Conservation (phyloP, 768 basidiomycete species). For the Favolaschia claudopus region DNA sequence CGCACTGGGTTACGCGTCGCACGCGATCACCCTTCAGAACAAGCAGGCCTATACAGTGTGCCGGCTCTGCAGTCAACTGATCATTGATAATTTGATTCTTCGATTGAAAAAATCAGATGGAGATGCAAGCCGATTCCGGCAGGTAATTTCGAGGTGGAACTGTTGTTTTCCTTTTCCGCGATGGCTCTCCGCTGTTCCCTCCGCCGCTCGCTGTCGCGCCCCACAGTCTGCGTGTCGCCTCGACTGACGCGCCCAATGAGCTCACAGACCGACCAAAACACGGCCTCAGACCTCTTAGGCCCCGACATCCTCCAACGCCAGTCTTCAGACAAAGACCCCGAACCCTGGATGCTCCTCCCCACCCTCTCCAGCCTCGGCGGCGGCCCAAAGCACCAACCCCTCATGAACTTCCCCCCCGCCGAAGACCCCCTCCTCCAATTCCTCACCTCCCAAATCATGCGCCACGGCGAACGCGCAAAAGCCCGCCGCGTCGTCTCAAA, state of each 20-base stretch:
- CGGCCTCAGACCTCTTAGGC: constrained; percentile 32
- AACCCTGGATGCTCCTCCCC: constrained; percentile 13
- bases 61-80: no score
- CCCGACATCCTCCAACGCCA: neutral
- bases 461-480: constrained; percentile 68
- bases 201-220: neutral
- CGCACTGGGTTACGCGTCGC: constrained; percentile 24
- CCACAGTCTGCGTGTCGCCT: neutral
- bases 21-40: neutral
- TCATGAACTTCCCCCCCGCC: constrained; percentile 72
- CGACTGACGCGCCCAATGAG: neutral
- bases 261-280: neutral
- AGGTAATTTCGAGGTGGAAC: no score
- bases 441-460: constrained; percentile 67
- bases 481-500: constrained; percentile 63
- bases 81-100: no score
- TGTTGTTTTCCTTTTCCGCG: no score
- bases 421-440: constrained; percentile 78
- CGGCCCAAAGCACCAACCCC: constrained; percentile 16
- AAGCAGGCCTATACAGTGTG: neutral
- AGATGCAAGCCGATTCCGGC: no score
- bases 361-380: constrained; percentile 2
- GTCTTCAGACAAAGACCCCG: neutral
- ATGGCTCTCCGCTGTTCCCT: neutral
- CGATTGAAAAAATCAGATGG: no score